These are phyloP conservation scores for Prunus mume DNA, from an alignment of 306 rosid species.

Conservation along the genomic window DNA sequence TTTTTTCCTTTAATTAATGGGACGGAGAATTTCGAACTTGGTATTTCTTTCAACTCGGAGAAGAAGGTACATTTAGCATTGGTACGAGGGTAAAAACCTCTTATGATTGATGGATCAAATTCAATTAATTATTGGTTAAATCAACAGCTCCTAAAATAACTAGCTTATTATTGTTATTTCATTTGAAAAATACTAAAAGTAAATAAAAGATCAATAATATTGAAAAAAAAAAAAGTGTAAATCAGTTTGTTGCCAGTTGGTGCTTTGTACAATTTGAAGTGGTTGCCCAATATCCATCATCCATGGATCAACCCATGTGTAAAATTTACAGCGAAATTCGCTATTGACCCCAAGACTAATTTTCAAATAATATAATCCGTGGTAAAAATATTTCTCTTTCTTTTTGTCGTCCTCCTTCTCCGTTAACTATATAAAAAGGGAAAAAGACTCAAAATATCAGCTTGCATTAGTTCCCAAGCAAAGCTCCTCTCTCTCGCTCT, in stretches of 20 bases:
- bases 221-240: neutral
- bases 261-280: neutral
- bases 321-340: neutral
- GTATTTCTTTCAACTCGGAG: too few species aligned
- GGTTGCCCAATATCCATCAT: neutral
- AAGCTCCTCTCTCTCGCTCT: neutral
- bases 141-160: too few species aligned
- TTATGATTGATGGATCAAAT: neutral
- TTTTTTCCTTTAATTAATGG: too few species aligned
- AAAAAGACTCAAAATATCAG: conserved; percentile 7
- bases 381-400: neutral
- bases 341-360: neutral
- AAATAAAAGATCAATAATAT: too few species aligned
- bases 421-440: conserved; percentile 35
- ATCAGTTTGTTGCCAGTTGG: neutral
- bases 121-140: neutral
- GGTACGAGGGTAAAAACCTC: neutral
- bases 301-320: neutral
- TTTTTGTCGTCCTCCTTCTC: conserved; percentile 23
- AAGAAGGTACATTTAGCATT: neutral
- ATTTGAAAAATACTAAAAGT: too few species aligned
- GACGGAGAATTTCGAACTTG: too few species aligned
- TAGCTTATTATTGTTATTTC: too few species aligned
- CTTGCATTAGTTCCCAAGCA: conserved; percentile 15
- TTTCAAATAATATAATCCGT: neutral